Percentiles rank a stretch among this genome's conserved stretches.
phyloP scores from a whole-genome alignment of 139 green algal genomes.

The Volvox reticuliferus region DNA sequence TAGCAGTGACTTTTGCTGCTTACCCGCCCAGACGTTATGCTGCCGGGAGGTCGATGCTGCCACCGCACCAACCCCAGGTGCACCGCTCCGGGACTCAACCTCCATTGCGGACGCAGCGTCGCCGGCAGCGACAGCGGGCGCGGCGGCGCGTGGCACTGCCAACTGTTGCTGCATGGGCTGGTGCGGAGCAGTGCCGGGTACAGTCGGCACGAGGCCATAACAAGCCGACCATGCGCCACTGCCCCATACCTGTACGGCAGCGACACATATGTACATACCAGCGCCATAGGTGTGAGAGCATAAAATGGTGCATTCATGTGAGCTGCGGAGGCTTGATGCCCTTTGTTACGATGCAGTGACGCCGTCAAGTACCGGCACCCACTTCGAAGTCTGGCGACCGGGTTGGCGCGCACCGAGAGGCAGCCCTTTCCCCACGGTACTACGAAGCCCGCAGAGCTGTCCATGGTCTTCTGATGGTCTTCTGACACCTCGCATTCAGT shows the following conservation, averaged over 20 bases:
- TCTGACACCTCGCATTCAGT: too few relatives aligned
- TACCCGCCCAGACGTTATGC: background rate
- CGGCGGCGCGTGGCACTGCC: background rate
- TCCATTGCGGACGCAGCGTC: background rate
- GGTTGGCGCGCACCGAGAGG: too few relatives aligned
- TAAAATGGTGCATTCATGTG: too few relatives aligned
- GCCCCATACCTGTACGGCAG: slow-evolving; percentile 24
- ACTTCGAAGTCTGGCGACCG: too few relatives aligned
- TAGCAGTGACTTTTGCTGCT: background rate
- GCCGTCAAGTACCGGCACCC: too few relatives aligned
- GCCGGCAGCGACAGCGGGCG: background rate
- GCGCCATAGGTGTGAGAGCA: too few relatives aligned
- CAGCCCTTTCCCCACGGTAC: too few relatives aligned
- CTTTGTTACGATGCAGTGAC: too few relatives aligned
- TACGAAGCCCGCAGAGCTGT: too few relatives aligned
- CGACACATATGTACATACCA: too few relatives aligned
- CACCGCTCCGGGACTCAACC: background rate
- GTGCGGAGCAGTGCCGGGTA: background rate
- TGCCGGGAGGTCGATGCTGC: background rate
- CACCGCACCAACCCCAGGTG: background rate
- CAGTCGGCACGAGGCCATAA: background rate
- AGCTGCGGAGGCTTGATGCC: too few relatives aligned
- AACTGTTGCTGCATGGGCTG: slow-evolving; percentile 44
- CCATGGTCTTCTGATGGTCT: too few relatives aligned
- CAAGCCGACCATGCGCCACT: slow-evolving; percentile 23